Percentiles rank a stretch among this genome's conserved stretches.
Conservation (phyloP, 164 flowering plant genomes). For the Pachysandra terminalis region DNA sequence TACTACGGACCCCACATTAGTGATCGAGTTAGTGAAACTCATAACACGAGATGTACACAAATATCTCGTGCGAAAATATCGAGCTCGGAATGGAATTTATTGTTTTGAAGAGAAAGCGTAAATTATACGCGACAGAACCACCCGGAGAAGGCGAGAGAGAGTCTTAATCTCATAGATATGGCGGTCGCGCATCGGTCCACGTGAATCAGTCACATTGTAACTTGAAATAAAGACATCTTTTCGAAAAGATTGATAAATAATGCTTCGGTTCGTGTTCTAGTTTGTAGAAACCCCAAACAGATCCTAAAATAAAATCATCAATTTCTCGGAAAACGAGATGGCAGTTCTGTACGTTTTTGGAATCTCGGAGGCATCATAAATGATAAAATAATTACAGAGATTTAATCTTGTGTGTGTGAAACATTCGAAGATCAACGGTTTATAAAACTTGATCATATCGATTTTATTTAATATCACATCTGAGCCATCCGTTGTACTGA, state of each 20-base stretch:
- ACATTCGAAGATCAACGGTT: too few relatives aligned
- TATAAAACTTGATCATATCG: too few relatives aligned
- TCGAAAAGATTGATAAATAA: slow-evolving; percentile 9
- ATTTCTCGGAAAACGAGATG: neutral
- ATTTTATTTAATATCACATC: too few relatives aligned
- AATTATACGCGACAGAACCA: neutral
- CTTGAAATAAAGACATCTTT: neutral
- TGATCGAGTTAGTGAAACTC: too few relatives aligned
- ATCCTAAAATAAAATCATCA: neutral
- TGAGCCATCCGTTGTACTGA: too few relatives aligned
- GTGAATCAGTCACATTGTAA: neutral
- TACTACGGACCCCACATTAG: too few relatives aligned
- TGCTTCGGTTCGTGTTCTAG: neutral
- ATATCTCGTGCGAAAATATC: too few relatives aligned
- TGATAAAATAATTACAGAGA: too few relatives aligned
- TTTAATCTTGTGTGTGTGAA: too few relatives aligned
- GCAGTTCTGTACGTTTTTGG: neutral
- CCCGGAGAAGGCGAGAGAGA: too few relatives aligned
- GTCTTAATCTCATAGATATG: neutral
- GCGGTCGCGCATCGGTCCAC: neutral
- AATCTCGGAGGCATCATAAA: neutral
- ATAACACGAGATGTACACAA: too few relatives aligned
- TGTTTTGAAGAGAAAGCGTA: neutral
- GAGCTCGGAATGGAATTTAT: too few relatives aligned
- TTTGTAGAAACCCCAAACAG: neutral